phyloP scores from a whole-genome alignment of 2,329 filamentous ascomycete genomes.

The Fusarium odoratissimum region DNA sequence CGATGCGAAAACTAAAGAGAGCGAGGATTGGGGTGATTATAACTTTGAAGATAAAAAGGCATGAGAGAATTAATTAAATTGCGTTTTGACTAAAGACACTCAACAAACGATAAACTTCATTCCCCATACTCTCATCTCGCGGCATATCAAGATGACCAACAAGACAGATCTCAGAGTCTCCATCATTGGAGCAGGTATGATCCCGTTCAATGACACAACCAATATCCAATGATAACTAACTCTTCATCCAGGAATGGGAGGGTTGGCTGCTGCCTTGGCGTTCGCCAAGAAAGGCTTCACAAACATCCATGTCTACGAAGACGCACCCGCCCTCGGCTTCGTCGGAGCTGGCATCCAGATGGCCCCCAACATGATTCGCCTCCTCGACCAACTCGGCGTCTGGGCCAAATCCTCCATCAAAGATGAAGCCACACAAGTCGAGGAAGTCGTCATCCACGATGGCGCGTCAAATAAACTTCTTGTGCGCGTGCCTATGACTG shows the following conservation, averaged over 20 bases:
- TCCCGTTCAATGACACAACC: too few species aligned
- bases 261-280: conserved; percentile 16
- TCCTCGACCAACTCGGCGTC: conserved; percentile 16
- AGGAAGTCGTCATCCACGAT: conserved; percentile 12
- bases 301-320: conserved; percentile 23
- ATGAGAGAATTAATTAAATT: neutral
- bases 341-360: conserved; percentile 32
- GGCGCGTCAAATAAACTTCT: neutral
- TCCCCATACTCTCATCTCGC: neutral
- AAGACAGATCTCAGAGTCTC: neutral
- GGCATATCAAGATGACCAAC: neutral
- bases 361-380: conserved; percentile 27
- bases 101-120: neutral
- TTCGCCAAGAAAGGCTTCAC: conserved; percentile 31
- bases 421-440: conserved; percentile 5
- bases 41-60: neutral
- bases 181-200: conserved; percentile 22
- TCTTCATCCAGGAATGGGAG: conserved; percentile 18
- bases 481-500: neutral
- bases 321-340: conserved; percentile 24
- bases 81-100: rapidly evolving
- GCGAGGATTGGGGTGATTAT: rapidly evolving
- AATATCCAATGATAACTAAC: neutral
- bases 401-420: conserved; percentile 14
- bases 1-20: rapidly evolving